phyloP scores from a whole-genome alignment of 306 rosid species.

The Sesbania bispinosa region DNA sequence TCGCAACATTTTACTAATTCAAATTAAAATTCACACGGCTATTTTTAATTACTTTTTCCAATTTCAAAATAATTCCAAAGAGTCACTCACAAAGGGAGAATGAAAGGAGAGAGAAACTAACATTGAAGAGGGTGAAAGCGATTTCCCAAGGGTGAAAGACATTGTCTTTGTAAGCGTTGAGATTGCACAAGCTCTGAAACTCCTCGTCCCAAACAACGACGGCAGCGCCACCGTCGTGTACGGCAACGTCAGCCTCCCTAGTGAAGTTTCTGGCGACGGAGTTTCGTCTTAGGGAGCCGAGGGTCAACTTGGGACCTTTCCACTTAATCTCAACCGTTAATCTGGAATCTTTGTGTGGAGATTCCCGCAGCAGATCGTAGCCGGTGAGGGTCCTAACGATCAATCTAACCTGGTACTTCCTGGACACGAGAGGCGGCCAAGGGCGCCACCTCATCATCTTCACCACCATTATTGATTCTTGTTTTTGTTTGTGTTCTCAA shows the following conservation, averaged over 20 bases:
- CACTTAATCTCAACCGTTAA: slow-evolving; percentile 70
- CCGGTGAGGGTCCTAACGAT: slow-evolving; percentile 50
- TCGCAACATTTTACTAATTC: not conserved
- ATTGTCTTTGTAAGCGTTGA: slow-evolving; percentile 67
- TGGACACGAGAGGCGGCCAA: slow-evolving; percentile 71
- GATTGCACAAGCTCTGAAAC: slow-evolving; percentile 44
- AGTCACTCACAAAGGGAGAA: too few relatives aligned
- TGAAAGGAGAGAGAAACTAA: slow-evolving; percentile 35
- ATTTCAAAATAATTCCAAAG: not conserved
- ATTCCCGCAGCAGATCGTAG: slow-evolving; percentile 48
- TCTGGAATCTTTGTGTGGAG: slow-evolving; percentile 21
- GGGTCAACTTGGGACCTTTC: slow-evolving; percentile 75
- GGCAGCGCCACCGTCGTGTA: slow-evolving; percentile 29
- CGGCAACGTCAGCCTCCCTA: slow-evolving; percentile 47
- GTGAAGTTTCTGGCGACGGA: slow-evolving; percentile 68
- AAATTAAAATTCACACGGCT: too few relatives aligned
- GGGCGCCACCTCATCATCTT: slow-evolving; percentile 99
- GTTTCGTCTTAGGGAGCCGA: slow-evolving; percentile 59
- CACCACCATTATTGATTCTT: too few relatives aligned
- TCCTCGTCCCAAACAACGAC: slow-evolving; percentile 74
- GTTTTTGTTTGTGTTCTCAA: too few relatives aligned
- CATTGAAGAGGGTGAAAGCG: slow-evolving; percentile 74
- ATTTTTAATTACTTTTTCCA: too few relatives aligned
- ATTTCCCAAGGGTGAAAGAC: slow-evolving; percentile 93
- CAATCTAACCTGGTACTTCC: slow-evolving; percentile 58